Conservation (phyloP, 2,329 filamentous ascomycete species). For the Nemania bipapillata region DNA sequence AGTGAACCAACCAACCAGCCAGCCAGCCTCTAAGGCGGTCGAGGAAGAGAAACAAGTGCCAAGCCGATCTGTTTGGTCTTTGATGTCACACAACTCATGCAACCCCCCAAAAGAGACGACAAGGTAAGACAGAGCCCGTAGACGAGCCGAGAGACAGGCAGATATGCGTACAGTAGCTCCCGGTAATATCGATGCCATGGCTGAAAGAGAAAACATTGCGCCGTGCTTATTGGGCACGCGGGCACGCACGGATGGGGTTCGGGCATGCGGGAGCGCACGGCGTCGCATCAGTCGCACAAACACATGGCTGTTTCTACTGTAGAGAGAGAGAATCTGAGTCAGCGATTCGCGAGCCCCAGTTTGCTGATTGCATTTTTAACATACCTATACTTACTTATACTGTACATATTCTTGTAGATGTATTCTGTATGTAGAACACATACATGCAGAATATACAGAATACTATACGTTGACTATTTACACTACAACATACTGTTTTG, state of each 20-base stretch:
- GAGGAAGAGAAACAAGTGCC: not conserved
- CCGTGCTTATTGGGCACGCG: not conserved
- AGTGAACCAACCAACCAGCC: too few relatives aligned
- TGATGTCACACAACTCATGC: conserved; percentile 23
- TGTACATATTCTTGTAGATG: too few relatives aligned
- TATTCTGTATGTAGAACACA: too few relatives aligned
- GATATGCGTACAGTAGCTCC: conserved; percentile 5
- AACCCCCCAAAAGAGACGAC: not conserved
- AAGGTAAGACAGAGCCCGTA: conserved; percentile 14
- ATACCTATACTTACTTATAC: not conserved
- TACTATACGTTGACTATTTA: too few relatives aligned
- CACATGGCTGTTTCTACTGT: conserved; percentile 8
- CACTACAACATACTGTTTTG: not conserved
- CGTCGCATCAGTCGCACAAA: conserved; percentile 8
- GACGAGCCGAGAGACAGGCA: not conserved
- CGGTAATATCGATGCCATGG: conserved; percentile 11
- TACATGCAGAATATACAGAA: too few relatives aligned
- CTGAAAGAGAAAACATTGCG: not conserved
- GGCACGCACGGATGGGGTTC: conserved; percentile 33
- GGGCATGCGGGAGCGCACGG: not conserved
- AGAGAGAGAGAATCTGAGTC: conserved; percentile 18
- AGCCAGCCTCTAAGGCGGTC: too few relatives aligned
- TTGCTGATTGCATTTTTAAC: not conserved
- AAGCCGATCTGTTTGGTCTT: conserved; percentile 1
- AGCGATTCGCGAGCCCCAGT: conserved; percentile 10